Base-by-base conservation (phyloP, 306 rosid genomes). In the Vicia faba region DNA sequence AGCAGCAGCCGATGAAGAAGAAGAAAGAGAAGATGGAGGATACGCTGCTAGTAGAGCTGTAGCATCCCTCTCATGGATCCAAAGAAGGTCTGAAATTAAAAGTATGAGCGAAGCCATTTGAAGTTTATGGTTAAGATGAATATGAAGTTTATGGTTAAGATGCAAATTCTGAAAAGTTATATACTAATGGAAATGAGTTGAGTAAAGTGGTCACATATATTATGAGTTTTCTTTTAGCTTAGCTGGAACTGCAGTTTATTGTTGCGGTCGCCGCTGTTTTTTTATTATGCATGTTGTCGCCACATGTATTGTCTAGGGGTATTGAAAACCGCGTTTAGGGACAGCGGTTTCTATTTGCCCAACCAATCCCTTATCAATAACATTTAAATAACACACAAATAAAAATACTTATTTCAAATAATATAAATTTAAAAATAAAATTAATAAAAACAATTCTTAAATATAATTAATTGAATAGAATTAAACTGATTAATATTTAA, bases 51-150 rank as follows among this genome's bases (percentile, higher is more conserved):
- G 11, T 3, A 77, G 65, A 77, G 82, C 43, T 16, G 43, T 76
- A 54, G 80, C 48, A 65, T 66, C 70, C 46, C 48, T 39, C 31
- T 70, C 68, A 1, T 54, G 77, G 44, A 58, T 65, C 55, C 53
- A 61, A 65, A 81, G 75, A 10, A 81, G 70, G 28, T 77, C 82
- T 8, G 82, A 69, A 31, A 74, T 44, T 0, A 81, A 68, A 74
- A 81, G 85, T 20, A 77, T 25, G 0, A 81, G 60, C 1, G 85
- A 81, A 60, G 85, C 85, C 85, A 79, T 79, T 33, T 33, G 38
- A 33, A 48, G 55, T 18, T 49, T 11, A 18, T 49, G 5, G 13
- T 18, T 16, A 49, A 49, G 11, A 49, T 7, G 6, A 18, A n/a
- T n/a, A n/a, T 33, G 38, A 33, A 48, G 55, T 18, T 49, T 11